Percentiles rank a stretch among this genome's conserved stretches.
Evolutionary conservation across 2,329 filamentous ascomycete species (phyloP).

Genomic region (Sphaerulina populicola): DNA sequence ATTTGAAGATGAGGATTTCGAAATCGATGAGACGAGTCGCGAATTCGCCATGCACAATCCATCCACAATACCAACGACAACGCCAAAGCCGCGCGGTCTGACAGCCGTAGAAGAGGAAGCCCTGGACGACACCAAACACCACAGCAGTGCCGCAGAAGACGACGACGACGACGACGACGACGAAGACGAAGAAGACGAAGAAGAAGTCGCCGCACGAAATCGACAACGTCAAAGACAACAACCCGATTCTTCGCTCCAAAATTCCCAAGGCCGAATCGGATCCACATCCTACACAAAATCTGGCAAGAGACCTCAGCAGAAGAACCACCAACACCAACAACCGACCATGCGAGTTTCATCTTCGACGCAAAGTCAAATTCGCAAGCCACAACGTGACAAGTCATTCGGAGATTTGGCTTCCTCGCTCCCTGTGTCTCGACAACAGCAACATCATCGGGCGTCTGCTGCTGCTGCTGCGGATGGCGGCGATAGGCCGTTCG

Average conservation of each 20-base stretch:
- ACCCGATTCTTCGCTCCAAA: constrained; percentile 32
- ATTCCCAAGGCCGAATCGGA: constrained; percentile 49
- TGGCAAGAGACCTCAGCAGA: constrained; percentile 39
- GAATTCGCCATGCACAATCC: constrained; percentile 88
- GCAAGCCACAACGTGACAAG: constrained; percentile 42
- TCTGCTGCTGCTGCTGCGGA: constrained; percentile 22
- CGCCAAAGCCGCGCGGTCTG: constrained; percentile 43
- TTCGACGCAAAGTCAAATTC: constrained; percentile 32
- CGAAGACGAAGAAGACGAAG: constrained; percentile 18
- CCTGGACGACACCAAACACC: constrained; percentile 35
- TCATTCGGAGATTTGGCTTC: constrained; percentile 52
- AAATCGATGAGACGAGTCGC: constrained; percentile 76
- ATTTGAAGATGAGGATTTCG: constrained; percentile 89
- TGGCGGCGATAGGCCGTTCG: constrained; percentile 36
- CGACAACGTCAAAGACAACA: constrained; percentile 36
- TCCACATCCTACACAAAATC: constrained; percentile 57
- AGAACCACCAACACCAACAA: constrained; percentile 4
- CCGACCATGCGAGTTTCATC: constrained; percentile 53
- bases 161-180: constrained; percentile 31
- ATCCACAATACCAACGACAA: constrained; percentile 52
- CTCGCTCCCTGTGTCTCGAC: constrained; percentile 28
- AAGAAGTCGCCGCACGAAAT: constrained; percentile 24
- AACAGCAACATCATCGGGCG: constrained; percentile 17
- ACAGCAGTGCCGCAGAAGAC: constrained; percentile 32
- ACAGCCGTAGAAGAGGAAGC: constrained; percentile 54